A percentile compares a stretch with the other conserved stretches of the same genome.
Evolutionary conservation across 2,329 filamentous ascomycete genomes (phyloP).

Genomic region (Cordyceps militaris): DNA sequence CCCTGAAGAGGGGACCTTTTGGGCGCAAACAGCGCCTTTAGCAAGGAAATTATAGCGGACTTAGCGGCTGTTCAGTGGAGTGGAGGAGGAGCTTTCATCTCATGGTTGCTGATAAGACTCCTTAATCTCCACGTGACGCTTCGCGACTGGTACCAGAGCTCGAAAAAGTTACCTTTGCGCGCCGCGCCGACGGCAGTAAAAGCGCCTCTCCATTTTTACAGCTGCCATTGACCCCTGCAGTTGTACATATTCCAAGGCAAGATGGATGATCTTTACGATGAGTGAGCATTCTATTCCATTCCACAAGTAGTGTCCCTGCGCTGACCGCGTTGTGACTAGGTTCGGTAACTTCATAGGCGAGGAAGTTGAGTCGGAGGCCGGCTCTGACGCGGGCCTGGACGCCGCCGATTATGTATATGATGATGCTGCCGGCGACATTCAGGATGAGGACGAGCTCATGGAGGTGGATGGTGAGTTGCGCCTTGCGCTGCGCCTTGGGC

Average conservation of each 20-base stretch:
- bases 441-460: slow-evolving; percentile 75
- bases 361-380: slow-evolving; percentile 75
- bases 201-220: slow-evolving; percentile 13
- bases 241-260: slow-evolving; percentile 18
- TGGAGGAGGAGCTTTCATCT: too few relatives aligned
- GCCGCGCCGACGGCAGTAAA: background rate
- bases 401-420: slow-evolving; percentile 76
- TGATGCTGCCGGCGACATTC: slow-evolving; percentile 61
- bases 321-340: slow-evolving; percentile 38
- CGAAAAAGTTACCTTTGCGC: slow-evolving; percentile 17
- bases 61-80: background rate
- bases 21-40: background rate
- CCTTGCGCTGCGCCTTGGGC: slow-evolving; percentile 1
- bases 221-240: slow-evolving; percentile 18
- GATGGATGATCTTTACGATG: slow-evolving; percentile 97
- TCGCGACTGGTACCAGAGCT: background rate
- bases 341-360: slow-evolving; percentile 99
- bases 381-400: slow-evolving; percentile 69
- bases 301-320: background rate
- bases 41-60: background rate
- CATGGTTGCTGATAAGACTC: background rate
- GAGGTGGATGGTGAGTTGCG: slow-evolving; percentile 66
- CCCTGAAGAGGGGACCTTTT: background rate
- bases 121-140: slow-evolving; percentile 10
- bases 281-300: slow-evolving; percentile 45